phyloP scores from a whole-genome alignment of 1,284 basidiomycete species.

The Boletus sp. region DNA sequence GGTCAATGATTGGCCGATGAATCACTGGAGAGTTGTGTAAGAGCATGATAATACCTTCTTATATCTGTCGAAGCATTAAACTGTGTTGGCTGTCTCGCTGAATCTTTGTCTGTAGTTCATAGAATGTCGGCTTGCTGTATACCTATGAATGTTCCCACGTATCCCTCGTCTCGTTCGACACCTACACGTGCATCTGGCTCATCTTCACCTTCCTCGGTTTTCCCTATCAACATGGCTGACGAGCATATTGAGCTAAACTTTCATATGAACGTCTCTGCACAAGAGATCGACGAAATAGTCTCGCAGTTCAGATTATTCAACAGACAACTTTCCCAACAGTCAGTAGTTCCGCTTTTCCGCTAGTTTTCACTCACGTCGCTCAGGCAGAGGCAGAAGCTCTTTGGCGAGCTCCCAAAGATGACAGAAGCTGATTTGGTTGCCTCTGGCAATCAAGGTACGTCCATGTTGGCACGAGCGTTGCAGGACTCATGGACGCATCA shows the following conservation, averaged over 20 bases:
- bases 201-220: not conserved
- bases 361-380: slow-evolving; percentile 12
- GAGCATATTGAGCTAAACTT: slow-evolving; percentile 13
- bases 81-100: slow-evolving; percentile 29
- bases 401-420: slow-evolving; percentile 39
- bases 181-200: slow-evolving; percentile 6
- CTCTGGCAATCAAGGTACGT: slow-evolving; percentile 37
- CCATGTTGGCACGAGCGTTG: not conserved
- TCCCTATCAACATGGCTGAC: slow-evolving; percentile 23
- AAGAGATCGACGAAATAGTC: slow-evolving; percentile 33
- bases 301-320: slow-evolving; percentile 32
- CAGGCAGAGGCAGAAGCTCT: slow-evolving; percentile 36
- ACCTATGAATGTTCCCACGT: slow-evolving; percentile 30
- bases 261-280: slow-evolving; percentile 18
- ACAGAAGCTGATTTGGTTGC: slow-evolving; percentile 40
- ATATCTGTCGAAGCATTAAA: slow-evolving; percentile 25
- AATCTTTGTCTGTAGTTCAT: slow-evolving; percentile 30
- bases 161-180: not conserved
- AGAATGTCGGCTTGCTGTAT: slow-evolving; percentile 25
- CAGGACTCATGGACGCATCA: not conserved
- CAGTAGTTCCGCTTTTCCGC: slow-evolving; percentile 1
- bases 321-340: slow-evolving; percentile 28
- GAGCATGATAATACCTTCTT: slow-evolving; percentile 23
- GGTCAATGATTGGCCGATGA: slow-evolving; percentile 2
- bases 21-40: slow-evolving; percentile 21